Conservation (phyloP, 495 filamentous ascomycete genomes). For the Cercophora scortea region DNA sequence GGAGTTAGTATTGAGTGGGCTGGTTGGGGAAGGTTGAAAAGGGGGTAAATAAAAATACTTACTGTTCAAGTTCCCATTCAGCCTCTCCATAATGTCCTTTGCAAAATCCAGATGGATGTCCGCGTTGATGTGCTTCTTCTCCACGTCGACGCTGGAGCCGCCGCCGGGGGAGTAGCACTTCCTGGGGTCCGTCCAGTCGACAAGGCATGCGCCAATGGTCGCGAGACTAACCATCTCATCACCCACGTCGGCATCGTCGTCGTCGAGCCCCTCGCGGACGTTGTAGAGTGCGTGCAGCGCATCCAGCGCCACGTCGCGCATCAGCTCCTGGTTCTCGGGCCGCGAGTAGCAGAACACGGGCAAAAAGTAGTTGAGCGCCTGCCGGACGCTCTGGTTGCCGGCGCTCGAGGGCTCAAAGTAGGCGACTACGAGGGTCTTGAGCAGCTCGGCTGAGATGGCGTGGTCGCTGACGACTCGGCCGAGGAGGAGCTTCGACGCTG, state of each 20-base stretch:
- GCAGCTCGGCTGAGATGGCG: constrained; percentile 54
- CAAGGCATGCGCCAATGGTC: constrained; percentile 68
- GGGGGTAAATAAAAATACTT: constrained; percentile 28
- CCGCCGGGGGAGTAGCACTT: constrained; percentile 67
- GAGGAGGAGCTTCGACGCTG: constrained; percentile 80
- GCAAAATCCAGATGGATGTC: constrained; percentile 66
- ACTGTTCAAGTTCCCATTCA: constrained; percentile 49
- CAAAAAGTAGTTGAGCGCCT: constrained; percentile 89
- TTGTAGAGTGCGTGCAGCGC: constrained; percentile 59
- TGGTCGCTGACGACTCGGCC: constrained; percentile 55
- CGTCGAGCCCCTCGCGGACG: constrained; percentile 63
- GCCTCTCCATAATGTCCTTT: constrained; percentile 49
- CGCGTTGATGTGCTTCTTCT: constrained; percentile 53
- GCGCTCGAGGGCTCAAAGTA: constrained; percentile 87
- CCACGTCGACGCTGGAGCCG: constrained; percentile 40
- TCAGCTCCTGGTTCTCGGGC: constrained; percentile 67
- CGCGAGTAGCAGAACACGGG: constrained; percentile 88
- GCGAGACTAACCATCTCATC: constrained; percentile 73
- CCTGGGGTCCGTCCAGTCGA: constrained; percentile 94
- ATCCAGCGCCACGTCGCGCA: constrained; percentile 62
- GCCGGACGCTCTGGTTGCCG: constrained; percentile 77
- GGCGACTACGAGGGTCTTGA: constrained; percentile 71
- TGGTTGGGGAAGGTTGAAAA: constrained; percentile 17
- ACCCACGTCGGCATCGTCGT: constrained; percentile 70
- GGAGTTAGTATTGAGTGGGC: constrained; percentile 21